Conservation (phyloP, 345 rosid species). For the Eucalyptus paniculata region DNA sequence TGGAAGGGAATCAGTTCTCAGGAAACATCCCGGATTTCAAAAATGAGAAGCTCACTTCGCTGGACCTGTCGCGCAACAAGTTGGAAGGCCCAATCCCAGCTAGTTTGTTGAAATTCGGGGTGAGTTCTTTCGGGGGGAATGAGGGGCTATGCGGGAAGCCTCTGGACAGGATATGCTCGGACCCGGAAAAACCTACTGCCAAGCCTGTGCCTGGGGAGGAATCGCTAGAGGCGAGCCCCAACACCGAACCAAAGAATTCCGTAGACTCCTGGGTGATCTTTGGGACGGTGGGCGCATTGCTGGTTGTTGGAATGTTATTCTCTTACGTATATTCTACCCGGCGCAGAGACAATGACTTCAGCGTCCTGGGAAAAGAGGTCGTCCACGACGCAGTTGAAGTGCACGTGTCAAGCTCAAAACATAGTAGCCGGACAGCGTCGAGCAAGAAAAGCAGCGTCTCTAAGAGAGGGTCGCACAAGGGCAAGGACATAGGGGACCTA, state of each 20-base stretch:
- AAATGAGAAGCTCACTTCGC: neutral
- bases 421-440: constrained; percentile 6
- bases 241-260: neutral
- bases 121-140: constrained; percentile 25
- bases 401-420: constrained; percentile 11
- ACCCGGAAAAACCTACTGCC: neutral
- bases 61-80: constrained; percentile 45
- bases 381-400: constrained; percentile 16
- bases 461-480: constrained; percentile 6
- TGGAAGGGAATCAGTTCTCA: constrained; percentile 50
- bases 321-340: neutral
- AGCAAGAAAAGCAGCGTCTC: constrained; percentile 18
- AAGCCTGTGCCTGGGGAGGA: neutral
- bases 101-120: constrained; percentile 7
- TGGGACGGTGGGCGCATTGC: neutral
- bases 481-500: constrained; percentile 18
- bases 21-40: constrained; percentile 42
- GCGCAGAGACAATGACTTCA: constrained; percentile 25
- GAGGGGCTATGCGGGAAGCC: constrained; percentile 38
- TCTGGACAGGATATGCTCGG: constrained; percentile 15
- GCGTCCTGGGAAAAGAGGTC: constrained; percentile 31
- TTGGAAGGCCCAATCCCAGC: constrained; percentile 56
- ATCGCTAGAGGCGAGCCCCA: neutral
- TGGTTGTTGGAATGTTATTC: constrained; percentile 8
- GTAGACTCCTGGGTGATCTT: neutral